phyloP scores from a whole-genome alignment of 2,329 filamentous ascomycete species.

The Arthrobotrys entomopaga region DNA sequence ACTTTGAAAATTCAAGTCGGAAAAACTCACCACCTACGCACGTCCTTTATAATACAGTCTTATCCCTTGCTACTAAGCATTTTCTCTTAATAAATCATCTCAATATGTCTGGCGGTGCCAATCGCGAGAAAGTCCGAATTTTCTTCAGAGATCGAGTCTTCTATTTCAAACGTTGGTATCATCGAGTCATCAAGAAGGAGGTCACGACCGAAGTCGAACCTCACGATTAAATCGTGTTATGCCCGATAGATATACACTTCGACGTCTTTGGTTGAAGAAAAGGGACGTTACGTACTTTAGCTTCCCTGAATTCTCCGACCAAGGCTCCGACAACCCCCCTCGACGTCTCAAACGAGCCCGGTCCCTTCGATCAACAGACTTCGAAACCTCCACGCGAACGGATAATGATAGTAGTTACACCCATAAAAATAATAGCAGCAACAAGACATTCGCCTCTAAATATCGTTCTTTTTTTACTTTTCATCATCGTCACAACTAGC shows the following conservation, averaged over 20 bases:
- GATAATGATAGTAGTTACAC: constrained; percentile 49
- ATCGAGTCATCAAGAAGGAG: constrained; percentile 43
- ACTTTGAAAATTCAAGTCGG: constrained; percentile 1
- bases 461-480: constrained; percentile 44
- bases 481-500: constrained; percentile 26
- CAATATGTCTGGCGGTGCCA: constrained; percentile 38
- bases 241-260: constrained; percentile 54
- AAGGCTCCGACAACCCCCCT: constrained; percentile 44
- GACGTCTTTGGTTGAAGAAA: constrained; percentile 55
- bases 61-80: constrained; percentile 12
- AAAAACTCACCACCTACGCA: constrained; percentile 6
- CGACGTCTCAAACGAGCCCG: constrained; percentile 43
- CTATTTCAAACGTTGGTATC: constrained; percentile 49
- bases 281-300: constrained; percentile 53
- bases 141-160: constrained; percentile 51
- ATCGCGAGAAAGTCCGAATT: constrained; percentile 32
- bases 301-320: constrained; percentile 51
- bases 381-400: constrained; percentile 22
- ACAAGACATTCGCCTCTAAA: constrained; percentile 49
- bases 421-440: constrained; percentile 20
- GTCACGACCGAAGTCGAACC: constrained; percentile 50
- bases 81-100: constrained; percentile 18
- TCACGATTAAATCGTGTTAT: constrained; percentile 46
- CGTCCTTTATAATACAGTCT: constrained; percentile 25
- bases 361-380: constrained; percentile 48